Conservation (phyloP, 2,329 filamentous ascomycete genomes). For the Ascocoryne sarcoides region DNA sequence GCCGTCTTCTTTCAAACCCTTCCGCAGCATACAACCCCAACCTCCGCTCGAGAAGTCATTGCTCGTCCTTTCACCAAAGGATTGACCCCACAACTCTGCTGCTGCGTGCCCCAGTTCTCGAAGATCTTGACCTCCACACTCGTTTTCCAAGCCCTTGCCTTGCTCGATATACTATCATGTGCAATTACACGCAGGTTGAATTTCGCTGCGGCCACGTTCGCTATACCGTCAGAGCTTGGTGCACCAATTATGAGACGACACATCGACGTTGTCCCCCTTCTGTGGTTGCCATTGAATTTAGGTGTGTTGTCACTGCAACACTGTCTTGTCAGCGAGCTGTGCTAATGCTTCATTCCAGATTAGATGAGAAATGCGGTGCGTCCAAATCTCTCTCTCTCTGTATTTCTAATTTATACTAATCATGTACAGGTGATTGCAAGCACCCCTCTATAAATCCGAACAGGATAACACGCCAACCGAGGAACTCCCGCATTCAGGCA, state of each 20-base stretch:
- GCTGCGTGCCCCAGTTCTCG: too few species aligned
- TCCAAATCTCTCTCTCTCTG: constrained; percentile 9
- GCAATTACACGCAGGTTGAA: constrained; percentile 40
- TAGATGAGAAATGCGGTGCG: constrained; percentile 1
- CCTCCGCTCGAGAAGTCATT: neutral
- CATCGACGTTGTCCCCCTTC: constrained; percentile 1
- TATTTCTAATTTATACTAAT: neutral
- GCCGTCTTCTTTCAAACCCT: neutral
- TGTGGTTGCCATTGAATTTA: constrained; percentile 2
- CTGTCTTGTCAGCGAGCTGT: neutral
- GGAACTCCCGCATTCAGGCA: neutral
- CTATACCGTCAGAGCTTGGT: constrained; percentile 46
- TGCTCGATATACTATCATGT: too few species aligned
- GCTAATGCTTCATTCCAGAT: neutral
- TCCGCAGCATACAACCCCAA: neutral
- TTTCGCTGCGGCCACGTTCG: constrained; percentile 44
- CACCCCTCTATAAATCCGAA: neutral
- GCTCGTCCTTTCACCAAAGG: neutral
- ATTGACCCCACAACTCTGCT: too few species aligned
- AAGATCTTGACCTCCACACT: too few species aligned
- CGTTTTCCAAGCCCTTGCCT: too few species aligned
- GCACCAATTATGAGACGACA: constrained; percentile 29
- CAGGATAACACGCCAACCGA: neutral
- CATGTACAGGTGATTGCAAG: neutral
- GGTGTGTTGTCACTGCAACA: constrained; percentile 1